A percentile compares a stretch with the other conserved stretches of the same genome.
Conservation (phyloP, 2,329 filamentous ascomycete genomes). For the Emmonsiellopsis sp. region DNA sequence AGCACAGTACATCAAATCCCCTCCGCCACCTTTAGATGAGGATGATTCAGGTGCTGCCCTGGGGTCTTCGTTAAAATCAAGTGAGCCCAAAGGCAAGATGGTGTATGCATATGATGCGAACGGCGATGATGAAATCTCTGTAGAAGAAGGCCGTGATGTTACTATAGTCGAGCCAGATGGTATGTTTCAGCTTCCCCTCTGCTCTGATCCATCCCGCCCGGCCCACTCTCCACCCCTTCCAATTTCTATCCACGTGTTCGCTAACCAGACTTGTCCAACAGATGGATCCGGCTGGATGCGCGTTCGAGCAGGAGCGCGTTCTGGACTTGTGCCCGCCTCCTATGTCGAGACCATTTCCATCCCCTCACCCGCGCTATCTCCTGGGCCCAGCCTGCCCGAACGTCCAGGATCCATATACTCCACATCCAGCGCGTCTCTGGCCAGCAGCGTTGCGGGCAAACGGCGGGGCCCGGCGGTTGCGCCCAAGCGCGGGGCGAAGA, state of each 20-base stretch:
- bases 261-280: slow-evolving; percentile 25
- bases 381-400: slow-evolving; percentile 26
- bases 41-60: slow-evolving; percentile 31
- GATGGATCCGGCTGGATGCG: slow-evolving; percentile 90
- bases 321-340: slow-evolving; percentile 77
- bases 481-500: slow-evolving; percentile 83
- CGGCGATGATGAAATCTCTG: slow-evolving; percentile 70
- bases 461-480: slow-evolving; percentile 90
- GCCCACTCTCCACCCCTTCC: not conserved
- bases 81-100: slow-evolving; percentile 72
- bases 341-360: slow-evolving; percentile 64
- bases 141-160: slow-evolving; percentile 71
- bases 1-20: slow-evolving; percentile 62
- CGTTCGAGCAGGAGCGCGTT: slow-evolving; percentile 59
- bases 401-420: slow-evolving; percentile 70
- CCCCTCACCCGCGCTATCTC: slow-evolving; percentile 31
- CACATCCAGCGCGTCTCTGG: slow-evolving; percentile 61
- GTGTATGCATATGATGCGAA: slow-evolving; percentile 75
- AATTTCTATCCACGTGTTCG: not conserved
- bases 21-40: slow-evolving; percentile 38
- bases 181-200: slow-evolving; percentile 41
- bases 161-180: slow-evolving; percentile 76
- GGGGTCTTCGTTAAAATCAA: slow-evolving; percentile 23
- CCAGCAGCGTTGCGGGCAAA: slow-evolving; percentile 49
- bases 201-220: not conserved